Evolutionary conservation across 2,329 filamentous ascomycete species (phyloP), one percentile per base, ranked within the genome.

Genomic region (Lizonia empirigonia): DNA sequence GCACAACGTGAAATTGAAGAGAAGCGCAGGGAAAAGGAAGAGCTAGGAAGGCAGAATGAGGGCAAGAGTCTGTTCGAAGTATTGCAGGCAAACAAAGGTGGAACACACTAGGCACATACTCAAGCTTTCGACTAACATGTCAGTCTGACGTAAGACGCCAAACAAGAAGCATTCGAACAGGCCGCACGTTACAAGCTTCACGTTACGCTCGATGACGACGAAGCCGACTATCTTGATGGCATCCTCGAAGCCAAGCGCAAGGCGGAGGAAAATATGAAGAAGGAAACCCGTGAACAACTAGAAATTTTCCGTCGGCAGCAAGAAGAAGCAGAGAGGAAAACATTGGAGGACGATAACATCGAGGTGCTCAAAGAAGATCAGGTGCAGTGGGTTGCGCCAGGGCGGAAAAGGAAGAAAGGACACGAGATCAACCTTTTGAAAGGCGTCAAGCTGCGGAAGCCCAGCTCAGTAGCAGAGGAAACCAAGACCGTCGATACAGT

Each of bases 131-230:
- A 53, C 62, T 72, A 55, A 72, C 62, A 69, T 72, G 61, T 64
- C 63, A 72, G 69, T 46, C 64, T 58, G 56, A 53, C 49, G 33
- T 45, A 59, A 88, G 89, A 86, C 58, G 88, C 88, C 50, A 92
- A 92, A 73, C 87, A 93, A 75, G 89, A 93, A 92, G 72, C 88
- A 93, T 91, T 91, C 70, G 89, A 91, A 70, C 89, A 93, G 72
- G 70, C 86, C 56, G 82, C 81, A 56, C 82, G 82, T 58, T 77
- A 93, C 44, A 83, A 84, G 65, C 89, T 93, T 64, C 90, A 93
- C 75, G 92, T 91, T 69, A 80, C 87, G 3, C 79, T 94, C 23
- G 87, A 93, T 67, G 88, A 91, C 53, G 88, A 91, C 68, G 90
- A 93, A 75, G 80, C 88, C 41, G 88, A 88, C 16, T 93, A 91